Percentiles rank a stretch among this genome's conserved stretches.
Conservation (phyloP, 352 stramenopile species). For the Pythium brachiatum region DNA sequence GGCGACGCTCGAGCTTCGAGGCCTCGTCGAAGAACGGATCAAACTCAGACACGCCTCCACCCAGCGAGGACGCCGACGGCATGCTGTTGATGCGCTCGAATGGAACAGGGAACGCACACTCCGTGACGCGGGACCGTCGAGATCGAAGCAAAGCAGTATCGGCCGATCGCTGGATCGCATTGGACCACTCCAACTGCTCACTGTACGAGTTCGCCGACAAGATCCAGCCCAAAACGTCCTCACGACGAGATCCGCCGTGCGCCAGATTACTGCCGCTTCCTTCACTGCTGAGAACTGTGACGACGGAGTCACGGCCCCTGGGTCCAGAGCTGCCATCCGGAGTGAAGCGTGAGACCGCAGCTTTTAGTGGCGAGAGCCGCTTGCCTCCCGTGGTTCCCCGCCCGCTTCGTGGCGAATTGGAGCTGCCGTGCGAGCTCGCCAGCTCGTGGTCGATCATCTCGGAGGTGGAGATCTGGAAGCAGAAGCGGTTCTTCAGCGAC, state of each 20-base stretch:
- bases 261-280: slow-evolving; percentile 22
- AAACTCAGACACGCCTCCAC: neutral
- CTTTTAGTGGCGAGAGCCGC: slow-evolving; percentile 64
- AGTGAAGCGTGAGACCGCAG: slow-evolving; percentile 43
- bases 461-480: slow-evolving; percentile 76
- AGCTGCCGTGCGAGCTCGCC: neutral
- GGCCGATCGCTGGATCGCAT: slow-evolving; percentile 62
- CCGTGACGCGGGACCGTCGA: slow-evolving; percentile 55
- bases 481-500: slow-evolving; percentile 69
- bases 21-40: slow-evolving; percentile 42
- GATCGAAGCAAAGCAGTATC: slow-evolving; percentile 64
- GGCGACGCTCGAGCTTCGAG: slow-evolving; percentile 56
- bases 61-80: slow-evolving; percentile 3
- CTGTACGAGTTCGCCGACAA: slow-evolving; percentile 60
- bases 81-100: slow-evolving; percentile 42
- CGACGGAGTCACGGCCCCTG: slow-evolving; percentile 20
- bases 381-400: slow-evolving; percentile 19
- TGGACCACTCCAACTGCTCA: slow-evolving; percentile 64
- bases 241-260: slow-evolving; percentile 2
- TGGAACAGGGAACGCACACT: slow-evolving; percentile 40
- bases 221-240: slow-evolving; percentile 60
- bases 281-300: slow-evolving; percentile 28
- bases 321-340: slow-evolving; percentile 5
- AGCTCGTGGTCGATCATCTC: slow-evolving; percentile 24
- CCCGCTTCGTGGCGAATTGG: neutral